Conservation (phyloP, 805 yeast genomes). For the Saturnispora galanensis region DNA sequence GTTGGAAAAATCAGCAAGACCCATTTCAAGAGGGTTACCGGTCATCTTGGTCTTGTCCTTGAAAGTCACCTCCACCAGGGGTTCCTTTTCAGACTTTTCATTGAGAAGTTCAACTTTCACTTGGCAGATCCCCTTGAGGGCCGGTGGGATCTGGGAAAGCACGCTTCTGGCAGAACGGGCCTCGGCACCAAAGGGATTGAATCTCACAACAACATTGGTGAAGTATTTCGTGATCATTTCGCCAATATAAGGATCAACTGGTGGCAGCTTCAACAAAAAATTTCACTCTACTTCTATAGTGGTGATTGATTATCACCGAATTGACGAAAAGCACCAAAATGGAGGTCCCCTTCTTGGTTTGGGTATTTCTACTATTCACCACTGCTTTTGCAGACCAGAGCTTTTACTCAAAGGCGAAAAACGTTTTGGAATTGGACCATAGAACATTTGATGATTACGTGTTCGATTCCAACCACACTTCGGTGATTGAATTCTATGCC, state of each 20-base stretch:
- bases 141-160: slow-evolving; percentile 71
- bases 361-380: not conserved
- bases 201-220: slow-evolving; percentile 62
- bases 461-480: slow-evolving; percentile 60
- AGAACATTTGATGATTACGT: slow-evolving; percentile 56
- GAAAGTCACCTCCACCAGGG: slow-evolving; percentile 66
- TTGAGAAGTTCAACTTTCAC: slow-evolving; percentile 57
- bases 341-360: not conserved
- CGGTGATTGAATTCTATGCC: slow-evolving; percentile 84
- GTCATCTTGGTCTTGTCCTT: slow-evolving; percentile 67
- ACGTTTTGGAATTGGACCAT: slow-evolving; percentile 21
- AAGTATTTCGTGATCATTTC: slow-evolving; percentile 86
- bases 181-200: slow-evolving; percentile 66
- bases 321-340: not conserved
- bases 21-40: slow-evolving; percentile 51
- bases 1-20: slow-evolving; percentile 53
- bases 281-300: not conserved
- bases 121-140: slow-evolving; percentile 49
- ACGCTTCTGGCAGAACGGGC: slow-evolving; percentile 76
- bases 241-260: not conserved
- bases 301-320: too few relatives aligned
- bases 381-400: not conserved
- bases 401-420: slow-evolving; percentile 19
- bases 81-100: slow-evolving; percentile 34
- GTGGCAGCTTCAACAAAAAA: not conserved